Conservation (phyloP, 192 early-diverging fungal genomes). For the Cetraspora pellucida region DNA sequence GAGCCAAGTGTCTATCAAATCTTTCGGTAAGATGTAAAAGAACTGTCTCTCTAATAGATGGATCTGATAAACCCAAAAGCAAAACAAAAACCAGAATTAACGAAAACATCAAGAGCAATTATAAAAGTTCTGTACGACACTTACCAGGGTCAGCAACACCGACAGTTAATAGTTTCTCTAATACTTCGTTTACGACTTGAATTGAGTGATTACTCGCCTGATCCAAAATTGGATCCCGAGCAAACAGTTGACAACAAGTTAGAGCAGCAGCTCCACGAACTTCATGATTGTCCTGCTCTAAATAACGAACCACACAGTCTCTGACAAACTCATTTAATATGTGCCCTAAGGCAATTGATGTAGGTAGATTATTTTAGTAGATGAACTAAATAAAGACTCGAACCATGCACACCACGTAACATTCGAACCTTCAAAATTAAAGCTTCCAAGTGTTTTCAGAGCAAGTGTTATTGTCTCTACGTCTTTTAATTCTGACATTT, state of each 20-base stretch:
- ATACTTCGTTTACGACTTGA: slow-evolving; percentile 81
- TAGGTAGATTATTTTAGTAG: too few relatives aligned
- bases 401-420: too few relatives aligned
- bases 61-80: slow-evolving; percentile 45
- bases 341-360: slow-evolving; percentile 45
- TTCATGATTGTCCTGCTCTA: slow-evolving; percentile 75
- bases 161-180: slow-evolving; percentile 86
- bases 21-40: slow-evolving; percentile 75
- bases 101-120: neutral
- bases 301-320: slow-evolving; percentile 79
- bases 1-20: slow-evolving; percentile 89
- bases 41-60: slow-evolving; percentile 75
- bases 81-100: slow-evolving; percentile 1
- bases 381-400: too few relatives aligned
- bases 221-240: slow-evolving; percentile 79
- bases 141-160: slow-evolving; percentile 78
- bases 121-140: neutral
- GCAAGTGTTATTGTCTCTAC: slow-evolving; percentile 80
- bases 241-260: slow-evolving; percentile 82
- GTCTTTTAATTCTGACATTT: slow-evolving; percentile 62
- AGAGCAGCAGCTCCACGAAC: slow-evolving; percentile 85
- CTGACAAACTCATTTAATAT: slow-evolving; percentile 89
- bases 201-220: slow-evolving; percentile 76
- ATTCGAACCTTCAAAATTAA: slow-evolving; percentile 72
- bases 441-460: slow-evolving; percentile 76